Percentiles rank a stretch among this genome's conserved stretches.
These are phyloP conservation scores for Ustilago crameri DNA, from an alignment of 1,284 basidiomycete genomes.

Conservation along the genomic window DNA sequence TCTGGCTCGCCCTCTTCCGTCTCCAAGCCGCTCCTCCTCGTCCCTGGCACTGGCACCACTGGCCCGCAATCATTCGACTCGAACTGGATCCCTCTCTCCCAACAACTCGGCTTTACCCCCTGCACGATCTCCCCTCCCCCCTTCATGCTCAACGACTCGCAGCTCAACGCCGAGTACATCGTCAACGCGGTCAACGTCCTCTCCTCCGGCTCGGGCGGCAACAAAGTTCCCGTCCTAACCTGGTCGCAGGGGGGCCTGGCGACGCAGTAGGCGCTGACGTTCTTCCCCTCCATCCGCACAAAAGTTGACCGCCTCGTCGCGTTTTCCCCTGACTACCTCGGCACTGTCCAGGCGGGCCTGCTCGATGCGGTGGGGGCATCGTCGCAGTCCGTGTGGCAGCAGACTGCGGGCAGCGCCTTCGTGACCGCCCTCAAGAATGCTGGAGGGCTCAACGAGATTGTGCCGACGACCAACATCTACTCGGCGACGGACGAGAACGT, in stretches of 20 bases:
- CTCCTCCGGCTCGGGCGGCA: slow-evolving; percentile 7
- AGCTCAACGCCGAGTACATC: slow-evolving; percentile 45
- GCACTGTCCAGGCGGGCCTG: slow-evolving; percentile 16
- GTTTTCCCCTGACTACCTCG: slow-evolving; percentile 42
- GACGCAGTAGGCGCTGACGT: slow-evolving; percentile 30
- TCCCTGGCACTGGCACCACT: slow-evolving; percentile 35
- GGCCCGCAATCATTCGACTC: slow-evolving; percentile 32
- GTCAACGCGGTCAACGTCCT: slow-evolving; percentile 37
- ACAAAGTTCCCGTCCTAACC: slow-evolving; percentile 30
- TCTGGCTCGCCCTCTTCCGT: slow-evolving; percentile 28
- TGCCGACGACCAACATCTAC: slow-evolving; percentile 47
- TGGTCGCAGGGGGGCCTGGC: slow-evolving; percentile 43
- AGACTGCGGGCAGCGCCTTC: slow-evolving; percentile 17
- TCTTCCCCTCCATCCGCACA: slow-evolving; percentile 33
- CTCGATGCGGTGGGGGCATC: slow-evolving; percentile 4
- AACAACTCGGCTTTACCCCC: slow-evolving; percentile 24
- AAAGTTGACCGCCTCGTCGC: slow-evolving; percentile 33
- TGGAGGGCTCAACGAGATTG: slow-evolving; percentile 31
- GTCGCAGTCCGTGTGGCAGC: slow-evolving; percentile 33
- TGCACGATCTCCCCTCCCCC: slow-evolving; percentile 43
- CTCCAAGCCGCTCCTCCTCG: slow-evolving; percentile 37
- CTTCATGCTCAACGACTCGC: slow-evolving; percentile 41
- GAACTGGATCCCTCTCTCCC: slow-evolving; percentile 39
- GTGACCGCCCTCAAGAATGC: slow-evolving; percentile 33
- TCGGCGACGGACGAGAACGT: slow-evolving; percentile 35